Percentiles rank a stretch among this genome's conserved stretches.
Conservation (phyloP, 768 basidiomycete species). For the Mycena vulgaris region DNA sequence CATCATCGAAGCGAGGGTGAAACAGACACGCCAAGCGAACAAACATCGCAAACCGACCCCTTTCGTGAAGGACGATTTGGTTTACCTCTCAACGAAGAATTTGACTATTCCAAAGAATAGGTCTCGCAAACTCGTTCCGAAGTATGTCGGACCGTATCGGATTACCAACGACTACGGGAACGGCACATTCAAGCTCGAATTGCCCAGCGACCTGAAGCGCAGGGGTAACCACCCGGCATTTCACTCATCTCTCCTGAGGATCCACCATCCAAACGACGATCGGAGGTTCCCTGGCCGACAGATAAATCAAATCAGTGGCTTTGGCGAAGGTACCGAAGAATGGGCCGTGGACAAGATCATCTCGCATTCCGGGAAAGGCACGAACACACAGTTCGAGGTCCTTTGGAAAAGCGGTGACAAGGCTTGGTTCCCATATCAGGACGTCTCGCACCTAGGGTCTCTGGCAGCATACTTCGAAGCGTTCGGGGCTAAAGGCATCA, state of each 20-base stretch:
- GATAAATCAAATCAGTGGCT: conserved; percentile 38
- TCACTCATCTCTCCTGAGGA: conserved; percentile 44
- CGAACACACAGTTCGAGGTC: conserved; percentile 25
- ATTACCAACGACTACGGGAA: conserved; percentile 36
- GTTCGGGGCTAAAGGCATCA: background rate
- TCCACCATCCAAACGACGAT: conserved; percentile 49
- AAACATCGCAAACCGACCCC: no score
- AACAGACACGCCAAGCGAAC: conserved; percentile 50
- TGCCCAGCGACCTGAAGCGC: conserved; percentile 41
- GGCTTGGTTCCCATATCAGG: conserved; percentile 35
- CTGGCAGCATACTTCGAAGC: conserved; percentile 36
- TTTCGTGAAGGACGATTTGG: no score
- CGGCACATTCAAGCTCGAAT: conserved; percentile 45
- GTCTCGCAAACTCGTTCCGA: no score
- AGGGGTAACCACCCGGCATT: conserved; percentile 48
- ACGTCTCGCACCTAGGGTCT: conserved; percentile 27
- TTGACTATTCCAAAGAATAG: no score
- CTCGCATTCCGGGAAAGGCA: conserved; percentile 17
- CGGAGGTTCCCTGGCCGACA: conserved; percentile 45
- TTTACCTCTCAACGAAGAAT: no score
- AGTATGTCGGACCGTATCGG: conserved; percentile 53
- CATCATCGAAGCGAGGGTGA: conserved; percentile 45
- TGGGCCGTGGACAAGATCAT: conserved; percentile 45
- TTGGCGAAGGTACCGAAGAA: conserved; percentile 41
- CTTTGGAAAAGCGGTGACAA: conserved; percentile 38